phyloP scores from a whole-genome alignment of 768 basidiomycete genomes.

The Obba rivulosa region DNA sequence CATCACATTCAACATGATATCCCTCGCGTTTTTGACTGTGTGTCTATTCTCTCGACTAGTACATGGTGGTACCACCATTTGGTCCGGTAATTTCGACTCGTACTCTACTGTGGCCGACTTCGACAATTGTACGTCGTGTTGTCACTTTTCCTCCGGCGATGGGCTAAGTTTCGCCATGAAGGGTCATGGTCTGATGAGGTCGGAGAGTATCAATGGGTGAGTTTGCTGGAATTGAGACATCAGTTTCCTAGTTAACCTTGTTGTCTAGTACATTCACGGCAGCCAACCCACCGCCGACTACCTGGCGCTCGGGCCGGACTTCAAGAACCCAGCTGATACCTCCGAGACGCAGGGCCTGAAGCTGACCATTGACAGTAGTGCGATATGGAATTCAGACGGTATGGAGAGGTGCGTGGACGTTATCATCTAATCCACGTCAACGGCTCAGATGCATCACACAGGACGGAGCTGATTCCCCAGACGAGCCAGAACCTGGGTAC shows the following conservation, averaged over 20 bases:
- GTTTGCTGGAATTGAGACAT: background rate
- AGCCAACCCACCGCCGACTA: constrained; percentile 45
- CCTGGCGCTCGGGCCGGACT: constrained; percentile 42
- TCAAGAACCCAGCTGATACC: constrained; percentile 56
- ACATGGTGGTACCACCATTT: constrained; percentile 46
- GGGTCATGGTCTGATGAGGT: constrained; percentile 55
- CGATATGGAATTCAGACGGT: constrained; percentile 48
- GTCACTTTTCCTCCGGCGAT: too few relatives aligned
- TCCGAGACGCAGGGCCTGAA: constrained; percentile 46
- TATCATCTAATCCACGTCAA: background rate
- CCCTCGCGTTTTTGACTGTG: constrained; percentile 17
- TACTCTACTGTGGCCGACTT: constrained; percentile 42
- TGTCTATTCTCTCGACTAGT: constrained; percentile 23
- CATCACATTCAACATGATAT: constrained; percentile 26
- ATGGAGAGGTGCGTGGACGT: constrained; percentile 28
- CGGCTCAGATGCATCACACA: background rate
- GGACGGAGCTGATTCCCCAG: constrained; percentile 30
- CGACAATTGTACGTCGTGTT: constrained; percentile 40
- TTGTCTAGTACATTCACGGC: constrained; percentile 48
- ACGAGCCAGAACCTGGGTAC: constrained; percentile 50
- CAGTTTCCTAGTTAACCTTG: background rate
- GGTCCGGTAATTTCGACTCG: constrained; percentile 48
- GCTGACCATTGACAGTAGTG: constrained; percentile 47
- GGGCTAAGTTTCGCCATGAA: too few relatives aligned
- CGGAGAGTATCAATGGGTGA: constrained; percentile 53